Base-by-base conservation (phyloP, 306 rosid genomes). In the Trifolium dubium region DNA sequence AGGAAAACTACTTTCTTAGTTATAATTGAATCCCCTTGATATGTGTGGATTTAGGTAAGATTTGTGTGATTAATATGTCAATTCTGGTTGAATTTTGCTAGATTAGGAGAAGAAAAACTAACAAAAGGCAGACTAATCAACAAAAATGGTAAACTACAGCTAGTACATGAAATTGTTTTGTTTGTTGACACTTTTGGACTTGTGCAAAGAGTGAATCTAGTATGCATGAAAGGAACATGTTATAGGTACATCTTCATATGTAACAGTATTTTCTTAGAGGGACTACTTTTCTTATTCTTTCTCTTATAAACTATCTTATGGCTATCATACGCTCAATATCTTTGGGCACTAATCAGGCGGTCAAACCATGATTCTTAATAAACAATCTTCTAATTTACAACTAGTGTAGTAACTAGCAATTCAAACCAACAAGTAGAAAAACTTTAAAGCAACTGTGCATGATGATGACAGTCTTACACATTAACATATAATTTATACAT, bases 401-500 rank as follows among this genome's bases (percentile, higher is more conserved):
- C 58, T 18, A 43, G 34, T 10, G n/a, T 43, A 29, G 41, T 23
- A 23, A 23, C 23, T 23, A 23, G 23, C 23, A 23, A 23, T 23
- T 23, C 73, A 71, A 51, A 53, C 72, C 31, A 62, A 69, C n/a
- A 10, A 8, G 1, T 40, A 39, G 8, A 18, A 75, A 53, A 31
- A 5, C 70, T n/a, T 15, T 6, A 40, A n/a, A 54, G 18, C 56
- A 17, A 14, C 10, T 64, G 14, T 18, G 32, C 39, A 23, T 3
- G 41, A 10, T 31, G 30, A 60, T 6, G 4, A 58, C 62, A 77
- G 63, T 37, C 32, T 61, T 15, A 5, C 5, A 15, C 55, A 55
- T 29, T 61, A 10, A 34, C 30, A 39, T 6, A 49, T 69, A 23
- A 23, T 23, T 28, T 32, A 0, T 30, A 10, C 46, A 46, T 23